A percentile compares a stretch with the other conserved stretches of the same genome.
These are phyloP conservation scores for Termitomyces sp. DNA, from an alignment of 768 basidiomycete genomes.

Conservation along the genomic window DNA sequence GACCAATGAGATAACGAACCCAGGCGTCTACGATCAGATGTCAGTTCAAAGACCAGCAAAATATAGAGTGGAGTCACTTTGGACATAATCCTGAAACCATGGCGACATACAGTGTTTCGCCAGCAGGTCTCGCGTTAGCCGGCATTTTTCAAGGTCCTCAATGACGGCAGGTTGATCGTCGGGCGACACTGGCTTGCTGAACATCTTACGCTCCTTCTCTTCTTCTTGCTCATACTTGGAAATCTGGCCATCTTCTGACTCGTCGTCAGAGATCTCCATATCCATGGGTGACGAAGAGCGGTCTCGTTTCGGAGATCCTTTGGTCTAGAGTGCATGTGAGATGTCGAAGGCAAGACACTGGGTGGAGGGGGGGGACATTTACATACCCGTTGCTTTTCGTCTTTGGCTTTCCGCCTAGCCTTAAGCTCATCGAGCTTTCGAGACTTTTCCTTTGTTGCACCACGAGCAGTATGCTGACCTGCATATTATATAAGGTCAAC, in stretches of 20 bases:
- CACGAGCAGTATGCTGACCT: conserved; percentile 75
- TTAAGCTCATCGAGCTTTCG: conserved; percentile 82
- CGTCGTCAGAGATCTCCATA: conserved; percentile 84
- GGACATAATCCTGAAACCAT: conserved; percentile 84
- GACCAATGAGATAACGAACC: conserved; percentile 81
- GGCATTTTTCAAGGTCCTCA: conserved; percentile 56
- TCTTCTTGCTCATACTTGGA: conserved; percentile 72
- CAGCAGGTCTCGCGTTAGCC: conserved; percentile 66
- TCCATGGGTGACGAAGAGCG: conserved; percentile 80
- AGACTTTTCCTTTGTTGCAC: conserved; percentile 77
- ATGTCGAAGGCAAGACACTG: background rate
- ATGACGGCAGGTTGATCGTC: conserved; percentile 50
- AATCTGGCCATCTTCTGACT: conserved; percentile 81
- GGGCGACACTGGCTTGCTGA: conserved; percentile 37
- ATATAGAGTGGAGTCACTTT: conserved; percentile 40
- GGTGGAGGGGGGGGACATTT: background rate
- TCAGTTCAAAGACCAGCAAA: conserved; percentile 5
- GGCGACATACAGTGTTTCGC: conserved; percentile 70
- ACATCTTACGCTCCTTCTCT: conserved; percentile 52
- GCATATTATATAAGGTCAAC: conserved; percentile 8
- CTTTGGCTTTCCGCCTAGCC: conserved; percentile 83
- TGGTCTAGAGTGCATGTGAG: conserved; percentile 30
- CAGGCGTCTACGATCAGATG: conserved; percentile 55
- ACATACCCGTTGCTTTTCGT: conserved; percentile 79
- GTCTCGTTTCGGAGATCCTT: conserved; percentile 60